Conservation (phyloP, 805 yeast genomes). For the Ogataea kodamae region DNA sequence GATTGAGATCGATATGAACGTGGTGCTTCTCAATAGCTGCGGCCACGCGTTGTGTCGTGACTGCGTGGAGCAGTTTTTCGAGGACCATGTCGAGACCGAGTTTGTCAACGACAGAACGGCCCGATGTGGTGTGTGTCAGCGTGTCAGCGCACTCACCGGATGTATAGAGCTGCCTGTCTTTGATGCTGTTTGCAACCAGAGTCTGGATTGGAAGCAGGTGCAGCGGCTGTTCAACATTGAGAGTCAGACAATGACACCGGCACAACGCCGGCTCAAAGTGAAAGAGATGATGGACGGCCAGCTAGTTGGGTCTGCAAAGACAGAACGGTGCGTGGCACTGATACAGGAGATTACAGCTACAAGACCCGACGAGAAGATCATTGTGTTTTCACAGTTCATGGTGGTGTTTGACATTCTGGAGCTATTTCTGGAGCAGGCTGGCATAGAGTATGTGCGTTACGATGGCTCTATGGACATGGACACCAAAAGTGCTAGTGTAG, state of each 20-base stretch:
- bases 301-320: conserved; percentile 65
- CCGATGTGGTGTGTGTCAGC: conserved; percentile 56
- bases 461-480: conserved; percentile 80
- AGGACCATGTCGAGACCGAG: conserved; percentile 37
- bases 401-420: conserved; percentile 65
- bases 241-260: conserved; percentile 23
- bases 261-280: conserved; percentile 28
- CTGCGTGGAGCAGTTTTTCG: conserved; percentile 52
- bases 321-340: conserved; percentile 56
- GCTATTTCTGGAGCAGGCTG: conserved; percentile 46
- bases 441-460: conserved; percentile 56
- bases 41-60: conserved; percentile 72
- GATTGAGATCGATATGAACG: conserved; percentile 40
- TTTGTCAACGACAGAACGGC: conserved; percentile 35
- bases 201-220: conserved; percentile 23
- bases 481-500: conserved; percentile 61
- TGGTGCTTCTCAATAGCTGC: conserved; percentile 54
- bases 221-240: conserved; percentile 23
- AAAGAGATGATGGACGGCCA: conserved; percentile 35
- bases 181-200: conserved; percentile 41
- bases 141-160: conserved; percentile 35
- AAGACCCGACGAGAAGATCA: conserved; percentile 66
- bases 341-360: conserved; percentile 47
- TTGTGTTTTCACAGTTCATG: conserved; percentile 85
- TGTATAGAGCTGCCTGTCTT: conserved; percentile 49